phyloP scores from a whole-genome alignment of 768 basidiomycete species.

The Tylopilus balloui region DNA sequence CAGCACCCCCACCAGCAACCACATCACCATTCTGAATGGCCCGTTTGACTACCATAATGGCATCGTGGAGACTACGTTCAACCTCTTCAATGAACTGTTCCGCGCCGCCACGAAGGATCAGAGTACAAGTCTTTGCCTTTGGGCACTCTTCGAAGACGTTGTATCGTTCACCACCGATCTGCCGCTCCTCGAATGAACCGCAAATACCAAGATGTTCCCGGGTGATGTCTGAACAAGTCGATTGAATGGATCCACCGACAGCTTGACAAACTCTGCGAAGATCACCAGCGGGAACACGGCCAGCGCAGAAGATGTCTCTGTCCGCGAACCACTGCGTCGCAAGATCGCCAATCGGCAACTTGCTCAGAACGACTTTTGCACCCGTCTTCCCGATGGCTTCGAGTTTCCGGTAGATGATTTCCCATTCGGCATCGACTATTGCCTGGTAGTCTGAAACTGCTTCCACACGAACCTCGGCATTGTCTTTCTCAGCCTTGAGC shows the following conservation, averaged over 20 bases:
- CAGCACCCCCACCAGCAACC: conserved; percentile 96
- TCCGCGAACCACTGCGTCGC: conserved; percentile 99
- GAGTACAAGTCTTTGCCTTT: conserved; percentile 92
- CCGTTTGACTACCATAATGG: conserved; percentile 99
- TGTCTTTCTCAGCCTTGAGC: conserved; percentile 98
- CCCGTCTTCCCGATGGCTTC: conserved; percentile 95
- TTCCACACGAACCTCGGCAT: conserved; percentile 96
- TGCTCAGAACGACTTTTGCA: conserved; percentile 95
- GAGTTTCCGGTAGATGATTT: conserved; percentile 97
- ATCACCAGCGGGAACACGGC: conserved; percentile 87
- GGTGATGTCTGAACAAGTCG: conserved; percentile 89
- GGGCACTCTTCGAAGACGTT: conserved; percentile 93
- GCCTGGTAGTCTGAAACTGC: conserved; percentile 98
- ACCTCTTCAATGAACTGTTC: conserved; percentile 99
- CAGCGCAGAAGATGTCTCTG: conserved; percentile 97
- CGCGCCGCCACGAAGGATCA: conserved; percentile 91
- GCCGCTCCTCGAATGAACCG: conserved; percentile 86
- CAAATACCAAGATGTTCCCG: conserved; percentile 93
- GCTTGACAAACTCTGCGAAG: conserved; percentile 93
- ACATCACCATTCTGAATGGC: conserved; percentile 94
- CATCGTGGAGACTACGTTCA: conserved; percentile 94
- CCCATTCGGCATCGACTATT: conserved; percentile 99
- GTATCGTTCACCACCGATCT: conserved; percentile 95
- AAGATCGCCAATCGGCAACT: conserved; percentile 96
- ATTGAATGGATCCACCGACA: conserved; percentile 91